Evolutionary conservation across 2,329 filamentous ascomycete species (phyloP).

Genomic region (Fusarium coffeatum): DNA sequence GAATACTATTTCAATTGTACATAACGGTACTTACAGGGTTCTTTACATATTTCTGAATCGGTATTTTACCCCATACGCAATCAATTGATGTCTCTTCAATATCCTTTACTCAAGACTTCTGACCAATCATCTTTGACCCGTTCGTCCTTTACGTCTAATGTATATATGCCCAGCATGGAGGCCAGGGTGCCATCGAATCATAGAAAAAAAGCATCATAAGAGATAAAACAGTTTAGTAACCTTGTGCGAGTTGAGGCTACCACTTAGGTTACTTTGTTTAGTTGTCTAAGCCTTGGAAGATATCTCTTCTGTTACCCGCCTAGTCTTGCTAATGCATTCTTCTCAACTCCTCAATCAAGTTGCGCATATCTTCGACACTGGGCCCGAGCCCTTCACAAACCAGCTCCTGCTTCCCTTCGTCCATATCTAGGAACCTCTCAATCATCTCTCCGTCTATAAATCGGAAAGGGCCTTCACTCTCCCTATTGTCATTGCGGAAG

Average conservation of each 20-base stretch:
- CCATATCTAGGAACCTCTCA: slow-evolving; percentile 82
- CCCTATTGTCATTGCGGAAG: slow-evolving; percentile 78
- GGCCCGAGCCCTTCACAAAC: slow-evolving; percentile 68
- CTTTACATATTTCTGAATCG: not conserved
- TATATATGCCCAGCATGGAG: not conserved
- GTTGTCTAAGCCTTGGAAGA: not conserved
- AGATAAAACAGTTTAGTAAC: not conserved
- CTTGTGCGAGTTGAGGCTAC: not conserved
- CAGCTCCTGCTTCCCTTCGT: slow-evolving; percentile 66
- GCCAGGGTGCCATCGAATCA: not conserved
- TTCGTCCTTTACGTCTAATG: slow-evolving; percentile 40
- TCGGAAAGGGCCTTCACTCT: slow-evolving; percentile 81
- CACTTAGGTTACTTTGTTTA: not conserved
- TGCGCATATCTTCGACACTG: slow-evolving; percentile 71
- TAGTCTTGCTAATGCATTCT: slow-evolving; percentile 63
- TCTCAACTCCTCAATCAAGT: slow-evolving; percentile 71
- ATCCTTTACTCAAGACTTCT: slow-evolving; percentile 6
- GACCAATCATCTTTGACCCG: slow-evolving; percentile 41
- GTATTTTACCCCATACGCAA: not conserved
- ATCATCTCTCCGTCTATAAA: slow-evolving; percentile 95
- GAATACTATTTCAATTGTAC: not conserved
- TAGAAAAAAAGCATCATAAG: not conserved
- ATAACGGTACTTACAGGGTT: not conserved
- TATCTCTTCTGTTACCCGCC: too few relatives aligned
- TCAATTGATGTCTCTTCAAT: slow-evolving; percentile 28